Percentiles rank a stretch among this genome's conserved stretches.
Evolutionary conservation across 306 rosid genomes (phyloP).

Genomic region (Neltuma alba): DNA sequence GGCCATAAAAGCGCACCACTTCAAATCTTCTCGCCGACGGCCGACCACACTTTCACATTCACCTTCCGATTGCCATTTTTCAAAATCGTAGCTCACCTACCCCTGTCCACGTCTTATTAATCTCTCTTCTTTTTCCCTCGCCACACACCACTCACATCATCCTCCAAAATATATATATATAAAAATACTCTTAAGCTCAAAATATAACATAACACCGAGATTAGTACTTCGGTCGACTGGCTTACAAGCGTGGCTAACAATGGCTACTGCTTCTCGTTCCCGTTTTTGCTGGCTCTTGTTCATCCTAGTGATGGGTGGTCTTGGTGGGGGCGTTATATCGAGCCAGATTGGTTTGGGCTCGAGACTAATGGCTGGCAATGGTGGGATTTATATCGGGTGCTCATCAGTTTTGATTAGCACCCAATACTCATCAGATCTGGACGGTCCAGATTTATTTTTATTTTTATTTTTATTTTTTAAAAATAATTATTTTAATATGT

Average conservation of each 20-base stretch:
- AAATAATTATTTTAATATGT: no score
- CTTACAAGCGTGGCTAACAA: constrained; percentile 26
- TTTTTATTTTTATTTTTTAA: no score
- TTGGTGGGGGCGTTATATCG: constrained; percentile 38
- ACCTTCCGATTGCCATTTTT: constrained; percentile 35
- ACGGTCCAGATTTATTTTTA: no score
- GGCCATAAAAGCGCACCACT: constrained; percentile 25
- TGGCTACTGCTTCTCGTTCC: constrained; percentile 35
- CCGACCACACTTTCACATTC: constrained; percentile 55
- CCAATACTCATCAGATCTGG: no score
- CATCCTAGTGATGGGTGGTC: constrained; percentile 32
- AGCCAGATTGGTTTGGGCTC: constrained; percentile 61
- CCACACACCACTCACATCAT: constrained; percentile 29
- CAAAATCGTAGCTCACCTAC: constrained; percentile 85
- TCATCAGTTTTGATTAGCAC: no score
- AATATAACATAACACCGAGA: background rate
- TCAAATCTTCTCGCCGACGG: constrained; percentile 34
- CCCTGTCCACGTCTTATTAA: constrained; percentile 48
- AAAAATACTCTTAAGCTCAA: constrained; percentile 2
- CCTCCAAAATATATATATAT: background rate
- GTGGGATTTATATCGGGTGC: no score
- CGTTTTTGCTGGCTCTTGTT: constrained; percentile 32
- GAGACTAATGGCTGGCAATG: constrained; percentile 56
- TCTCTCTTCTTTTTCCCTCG: constrained; percentile 21
- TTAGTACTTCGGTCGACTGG: background rate